Evolutionary conservation across 2,329 filamentous ascomycete genomes (phyloP), one percentile per base, ranked within the genome.

Genomic region (Hymenoscyphus infarciens): DNA sequence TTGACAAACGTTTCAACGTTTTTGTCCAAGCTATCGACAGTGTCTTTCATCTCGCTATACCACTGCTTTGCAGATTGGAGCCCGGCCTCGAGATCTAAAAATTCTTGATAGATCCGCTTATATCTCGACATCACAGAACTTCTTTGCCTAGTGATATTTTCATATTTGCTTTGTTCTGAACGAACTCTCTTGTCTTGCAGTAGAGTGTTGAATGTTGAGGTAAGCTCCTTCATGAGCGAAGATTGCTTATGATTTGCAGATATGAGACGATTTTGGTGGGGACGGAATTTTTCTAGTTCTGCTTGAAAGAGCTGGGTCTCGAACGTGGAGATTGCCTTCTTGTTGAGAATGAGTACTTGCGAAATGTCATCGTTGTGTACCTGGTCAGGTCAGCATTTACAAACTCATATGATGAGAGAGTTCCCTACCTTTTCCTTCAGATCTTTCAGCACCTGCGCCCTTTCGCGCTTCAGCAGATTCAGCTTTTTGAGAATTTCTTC

Each of bases 1-100:
- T 92, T 96, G 68, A 99, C 93, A 77, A 99, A 99, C 0, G 90
- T 90, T 68, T 98, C 94, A 1, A 99, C 95, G 71, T 99, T 99
- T 82, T 97, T 95, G 71, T 92, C 87, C 49, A 97, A 80, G 73
- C 91, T 97, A 68, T 94, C 90, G 0, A 96, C 92, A 0, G 92
- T 97, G 67, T 97, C 92, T 70, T 89, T 90, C 92, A 98, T 99
- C 74, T 98, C 95, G 2, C 85, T 84, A 74, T 99, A 99, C 84
- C 97, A 99, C 60, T 87, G 88, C 77, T 95, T 93, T 6, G 96
- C 95, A 68, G 93, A 88, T 71, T 89, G 85, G 4, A 99, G 81
- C 1, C 95, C 95, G 8, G 92, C 89, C 67, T 91, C 86, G 13
- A 99, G 83, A 70, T 97, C 94, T 64, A 96, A 84, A 75, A 97